These are phyloP conservation scores for Gossypium davidsonii DNA, from an alignment of 441 rosid genomes.

Conservation along the genomic window DNA sequence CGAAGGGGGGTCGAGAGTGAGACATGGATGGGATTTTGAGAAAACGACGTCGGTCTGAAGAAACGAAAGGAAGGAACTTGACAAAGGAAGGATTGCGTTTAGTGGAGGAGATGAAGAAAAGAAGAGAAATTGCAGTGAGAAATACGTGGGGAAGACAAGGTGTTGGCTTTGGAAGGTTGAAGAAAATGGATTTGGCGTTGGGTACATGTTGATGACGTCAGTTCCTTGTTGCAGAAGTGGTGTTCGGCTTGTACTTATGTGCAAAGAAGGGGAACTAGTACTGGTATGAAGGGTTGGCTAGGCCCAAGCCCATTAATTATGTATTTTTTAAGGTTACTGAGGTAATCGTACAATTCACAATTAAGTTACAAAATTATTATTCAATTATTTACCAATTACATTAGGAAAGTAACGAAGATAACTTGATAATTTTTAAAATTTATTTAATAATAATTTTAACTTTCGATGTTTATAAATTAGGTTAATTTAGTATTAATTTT, in stretches of 20 bases:
- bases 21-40: constrained; percentile 40
- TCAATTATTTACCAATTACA: no score
- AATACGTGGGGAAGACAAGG: constrained; percentile 41
- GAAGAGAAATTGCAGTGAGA: constrained; percentile 48
- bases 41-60: constrained; percentile 33
- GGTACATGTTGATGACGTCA: constrained; percentile 15
- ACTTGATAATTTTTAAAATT: no score
- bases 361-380: no score
- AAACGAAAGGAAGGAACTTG: constrained; percentile 37
- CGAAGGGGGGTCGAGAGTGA: constrained; percentile 29
- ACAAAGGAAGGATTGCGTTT: constrained; percentile 20
- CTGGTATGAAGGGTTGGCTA: neutral
- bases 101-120: constrained; percentile 35
- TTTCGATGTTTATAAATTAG: no score
- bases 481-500: no score
- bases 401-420: no score
- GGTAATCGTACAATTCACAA: no score
- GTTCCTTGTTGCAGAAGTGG: neutral
- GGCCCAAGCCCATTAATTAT: neutral
- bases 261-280: neutral
- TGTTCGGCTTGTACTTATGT: neutral
- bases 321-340: no score
- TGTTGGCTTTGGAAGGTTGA: constrained; percentile 9
- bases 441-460: no score
- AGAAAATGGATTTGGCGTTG: neutral